Percentiles rank a stretch among this genome's conserved stretches.
phyloP scores from a whole-genome alignment of 164 flowering plant species.

The Malania oleifera region DNA sequence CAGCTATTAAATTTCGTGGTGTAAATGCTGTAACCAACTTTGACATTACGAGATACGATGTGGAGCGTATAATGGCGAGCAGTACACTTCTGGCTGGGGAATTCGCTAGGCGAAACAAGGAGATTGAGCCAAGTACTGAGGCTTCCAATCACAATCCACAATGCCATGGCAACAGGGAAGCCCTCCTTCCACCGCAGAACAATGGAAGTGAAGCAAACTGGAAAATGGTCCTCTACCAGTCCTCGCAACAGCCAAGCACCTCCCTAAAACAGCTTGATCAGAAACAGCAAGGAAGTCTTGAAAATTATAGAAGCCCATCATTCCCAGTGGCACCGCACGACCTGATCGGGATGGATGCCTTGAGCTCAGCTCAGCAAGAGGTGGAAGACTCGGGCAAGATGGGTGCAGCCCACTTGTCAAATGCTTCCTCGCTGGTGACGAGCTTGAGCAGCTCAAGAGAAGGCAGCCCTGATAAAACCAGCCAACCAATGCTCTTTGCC shows the following conservation, averaged over 20 bases:
- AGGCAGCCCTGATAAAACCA: slow-evolving; percentile 38
- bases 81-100: slow-evolving; percentile 51
- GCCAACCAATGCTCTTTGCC: slow-evolving; percentile 19
- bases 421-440: slow-evolving; percentile 40
- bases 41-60: slow-evolving; percentile 54
- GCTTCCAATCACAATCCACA: slow-evolving; percentile 10
- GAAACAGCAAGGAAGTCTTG: slow-evolving; percentile 1
- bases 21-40: slow-evolving; percentile 61
- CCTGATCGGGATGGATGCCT: slow-evolving; percentile 16
- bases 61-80: slow-evolving; percentile 60
- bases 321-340: slow-evolving; percentile 16
- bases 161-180: slow-evolving; percentile 4
- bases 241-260: slow-evolving; percentile 18
- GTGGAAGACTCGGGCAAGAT: slow-evolving; percentile 17
- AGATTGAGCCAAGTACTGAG: slow-evolving; percentile 7
- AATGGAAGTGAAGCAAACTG: slow-evolving; percentile 22
- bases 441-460: slow-evolving; percentile 51
- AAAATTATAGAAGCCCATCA: slow-evolving; percentile 10
- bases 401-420: slow-evolving; percentile 31
- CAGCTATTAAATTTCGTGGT: slow-evolving; percentile 63
- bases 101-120: slow-evolving; percentile 37
- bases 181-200: slow-evolving; percentile 7
- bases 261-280: slow-evolving; percentile 11
- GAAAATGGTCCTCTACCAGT: slow-evolving; percentile 28
- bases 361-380: slow-evolving; percentile 14